These are phyloP conservation scores for Carex myosuroides DNA, from an alignment of 176 grass and related monocot species.

Conservation along the genomic window DNA sequence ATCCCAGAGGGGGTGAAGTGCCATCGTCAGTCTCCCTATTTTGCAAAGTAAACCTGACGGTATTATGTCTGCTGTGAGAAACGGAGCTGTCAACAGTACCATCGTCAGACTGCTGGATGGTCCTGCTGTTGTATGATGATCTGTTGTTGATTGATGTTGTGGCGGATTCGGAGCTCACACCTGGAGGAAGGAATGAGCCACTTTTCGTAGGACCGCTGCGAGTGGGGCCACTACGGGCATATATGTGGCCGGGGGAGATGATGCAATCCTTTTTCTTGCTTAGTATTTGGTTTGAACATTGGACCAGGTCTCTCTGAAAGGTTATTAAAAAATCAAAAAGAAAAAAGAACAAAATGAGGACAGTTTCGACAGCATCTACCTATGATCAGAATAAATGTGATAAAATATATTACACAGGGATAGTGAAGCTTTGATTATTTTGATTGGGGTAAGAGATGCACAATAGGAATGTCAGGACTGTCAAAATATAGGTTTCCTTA, in stretches of 20 bases:
- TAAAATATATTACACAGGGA: not conserved
- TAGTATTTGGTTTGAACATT: conserved; percentile 90
- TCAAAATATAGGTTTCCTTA: conserved; percentile 7
- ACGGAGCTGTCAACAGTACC: conserved; percentile 84
- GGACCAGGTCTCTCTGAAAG: conserved; percentile 62
- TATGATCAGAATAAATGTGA: not conserved
- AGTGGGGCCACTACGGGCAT: conserved; percentile 4
- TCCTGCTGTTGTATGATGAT: conserved; percentile 65
- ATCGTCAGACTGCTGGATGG: conserved; percentile 82
- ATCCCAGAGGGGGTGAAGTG: conserved; percentile 50
- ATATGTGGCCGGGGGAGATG: conserved; percentile 46
- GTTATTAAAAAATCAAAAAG: not conserved
- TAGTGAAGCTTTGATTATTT: not conserved
- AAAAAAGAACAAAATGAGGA: not conserved
- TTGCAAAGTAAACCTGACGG: conserved; percentile 58
- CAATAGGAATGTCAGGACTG: conserved; percentile 3
- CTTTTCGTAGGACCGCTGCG: conserved; percentile 20
- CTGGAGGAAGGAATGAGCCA: conserved; percentile 39
- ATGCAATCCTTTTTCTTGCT: conserved; percentile 61
- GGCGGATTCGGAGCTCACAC: conserved; percentile 93
- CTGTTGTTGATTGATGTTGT: conserved; percentile 95
- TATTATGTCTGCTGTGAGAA: conserved; percentile 62
- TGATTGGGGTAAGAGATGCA: not conserved
- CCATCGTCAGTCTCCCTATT: conserved; percentile 61
- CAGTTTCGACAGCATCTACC: not conserved